Evolutionary conservation across 805 yeast species (phyloP).

Genomic region (Candida morakotiae): DNA sequence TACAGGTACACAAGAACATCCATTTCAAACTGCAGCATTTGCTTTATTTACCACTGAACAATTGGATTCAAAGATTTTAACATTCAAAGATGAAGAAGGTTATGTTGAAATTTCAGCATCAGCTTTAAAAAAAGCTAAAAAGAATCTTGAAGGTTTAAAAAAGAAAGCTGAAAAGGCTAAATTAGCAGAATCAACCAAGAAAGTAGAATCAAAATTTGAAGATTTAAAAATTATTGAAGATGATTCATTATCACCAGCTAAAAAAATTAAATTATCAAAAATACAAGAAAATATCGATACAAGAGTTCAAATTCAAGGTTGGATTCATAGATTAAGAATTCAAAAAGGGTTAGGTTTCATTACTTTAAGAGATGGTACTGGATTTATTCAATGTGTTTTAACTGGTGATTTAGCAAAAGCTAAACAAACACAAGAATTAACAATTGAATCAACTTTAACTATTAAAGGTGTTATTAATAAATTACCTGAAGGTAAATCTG

Average conservation of each 20-base stretch:
- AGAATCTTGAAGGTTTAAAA: conserved; percentile 88
- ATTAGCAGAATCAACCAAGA: conserved; percentile 51
- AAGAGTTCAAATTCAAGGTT: conserved; percentile 82
- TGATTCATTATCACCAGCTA: conserved; percentile 63
- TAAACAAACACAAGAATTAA: conserved; percentile 75
- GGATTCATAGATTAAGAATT: conserved; percentile 92
- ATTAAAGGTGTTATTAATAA: conserved; percentile 77
- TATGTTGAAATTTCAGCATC: conserved; percentile 81
- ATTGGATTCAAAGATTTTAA: conserved; percentile 49
- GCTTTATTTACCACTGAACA: conserved; percentile 54
- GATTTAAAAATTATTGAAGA: conserved; percentile 71
- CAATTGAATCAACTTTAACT: conserved; percentile 81
- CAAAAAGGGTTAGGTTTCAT: conserved; percentile 92
- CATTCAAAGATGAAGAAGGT: conserved; percentile 59
- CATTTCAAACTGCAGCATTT: conserved; percentile 79
- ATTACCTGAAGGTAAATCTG: conserved; percentile 93
- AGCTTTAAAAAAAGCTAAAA: conserved; percentile 93
- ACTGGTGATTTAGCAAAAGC: conserved; percentile 92
- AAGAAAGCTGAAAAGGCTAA: conserved; percentile 72
- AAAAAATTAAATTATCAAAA: conserved; percentile 58
- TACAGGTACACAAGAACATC: conserved; percentile 63
- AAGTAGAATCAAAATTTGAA: conserved; percentile 72
- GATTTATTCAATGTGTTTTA: conserved; percentile 81
- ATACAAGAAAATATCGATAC: conserved; percentile 53
- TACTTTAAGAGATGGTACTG: conserved; percentile 93